phyloP scores from a whole-genome alignment of 2,329 filamentous ascomycete species.

The Stagonosporopsis rhizophila region DNA sequence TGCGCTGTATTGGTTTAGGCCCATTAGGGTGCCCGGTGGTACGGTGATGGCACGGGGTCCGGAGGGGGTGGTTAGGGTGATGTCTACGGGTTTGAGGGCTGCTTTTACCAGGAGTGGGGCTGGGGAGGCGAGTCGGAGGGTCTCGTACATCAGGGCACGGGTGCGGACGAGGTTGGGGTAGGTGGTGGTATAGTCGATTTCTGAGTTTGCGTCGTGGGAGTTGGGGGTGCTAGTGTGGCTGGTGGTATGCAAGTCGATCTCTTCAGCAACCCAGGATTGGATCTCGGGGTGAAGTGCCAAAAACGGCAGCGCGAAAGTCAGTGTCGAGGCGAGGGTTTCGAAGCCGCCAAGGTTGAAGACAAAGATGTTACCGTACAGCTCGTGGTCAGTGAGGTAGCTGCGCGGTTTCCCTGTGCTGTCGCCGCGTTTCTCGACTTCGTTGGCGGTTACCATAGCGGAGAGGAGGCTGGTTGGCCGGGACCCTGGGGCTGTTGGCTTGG shows the following conservation, averaged over 20 bases:
- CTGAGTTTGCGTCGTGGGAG: constrained; percentile 12
- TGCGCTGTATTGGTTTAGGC: constrained; percentile 30
- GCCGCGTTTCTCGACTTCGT: constrained; percentile 26
- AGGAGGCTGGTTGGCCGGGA: constrained; percentile 31
- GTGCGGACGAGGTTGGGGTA: constrained; percentile 48
- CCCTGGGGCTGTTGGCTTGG: not conserved
- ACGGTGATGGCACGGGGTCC: constrained; percentile 13
- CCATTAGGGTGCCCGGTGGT: constrained; percentile 15
- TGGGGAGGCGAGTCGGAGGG: constrained; percentile 18
- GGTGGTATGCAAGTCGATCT: constrained; percentile 37
- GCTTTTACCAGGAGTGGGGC: constrained; percentile 25
- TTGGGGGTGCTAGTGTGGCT: not conserved
- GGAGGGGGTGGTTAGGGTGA: constrained; percentile 10
- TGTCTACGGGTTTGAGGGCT: constrained; percentile 3
- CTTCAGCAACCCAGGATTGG: constrained; percentile 57
- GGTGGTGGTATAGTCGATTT: constrained; percentile 45
- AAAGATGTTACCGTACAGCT: constrained; percentile 60
- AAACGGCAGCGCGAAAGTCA: constrained; percentile 54
- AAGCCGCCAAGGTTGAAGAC: constrained; percentile 60
- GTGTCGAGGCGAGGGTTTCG: constrained; percentile 58
- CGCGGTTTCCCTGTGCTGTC: not conserved
- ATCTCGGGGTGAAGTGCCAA: constrained; percentile 55
- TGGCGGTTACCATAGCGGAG: constrained; percentile 27
- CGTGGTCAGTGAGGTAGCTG: constrained; percentile 34
- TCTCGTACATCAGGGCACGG: constrained; percentile 51